Base-by-base conservation (phyloP, 441 rosid genomes). In the Raphanus hybrid region DNA sequence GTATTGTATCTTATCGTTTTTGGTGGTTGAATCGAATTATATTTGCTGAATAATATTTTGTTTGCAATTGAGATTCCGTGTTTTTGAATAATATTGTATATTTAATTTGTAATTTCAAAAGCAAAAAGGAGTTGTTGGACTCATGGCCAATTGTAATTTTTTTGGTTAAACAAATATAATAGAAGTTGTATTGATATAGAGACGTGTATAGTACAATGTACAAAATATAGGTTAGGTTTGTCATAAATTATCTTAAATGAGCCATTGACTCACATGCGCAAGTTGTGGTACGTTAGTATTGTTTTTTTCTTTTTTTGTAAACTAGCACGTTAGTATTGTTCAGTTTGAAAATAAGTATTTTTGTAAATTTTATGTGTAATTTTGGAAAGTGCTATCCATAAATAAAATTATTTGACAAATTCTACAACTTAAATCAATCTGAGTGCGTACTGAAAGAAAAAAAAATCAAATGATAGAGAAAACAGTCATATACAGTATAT, bases 141-240 rank as follows among this genome's bases (percentile, higher is more conserved):
- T 75, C 35, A 1, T 59, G 73, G 54, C 41, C 70, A 63, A 34
- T 34, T 15, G 9, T 41, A 29, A 26, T 65, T 11, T 11, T 26
- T 59, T 59, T 11, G 3, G 8, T 59, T 59, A 26, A 27, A 59
- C 35, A 59, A 11, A 10, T 23, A 63, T 59, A 63, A 59, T 3
- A 20, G 34, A 20, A 73, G 26, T 8, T 37, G 10, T 11, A 54
- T 32, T 41, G 5, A 4, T 18, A 16, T 12, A 68, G 57, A 48
- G 74, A 48, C 69, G 14, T 61, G 62, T 10, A 4, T 27, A 1
- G 39, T 60, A 62, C 6, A 34, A 20, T n/a, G 14, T 50, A 20
- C 9, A 64, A 11, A 29, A 23, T 37, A 54, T 15, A 52, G 23
- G 75, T 76, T 39, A 61, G 70, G 70, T 63, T 35, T 69, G 74